These are phyloP conservation scores for Sphaerulina vaccinii DNA, from an alignment of 2,329 filamentous ascomycete genomes.

Conservation along the genomic window DNA sequence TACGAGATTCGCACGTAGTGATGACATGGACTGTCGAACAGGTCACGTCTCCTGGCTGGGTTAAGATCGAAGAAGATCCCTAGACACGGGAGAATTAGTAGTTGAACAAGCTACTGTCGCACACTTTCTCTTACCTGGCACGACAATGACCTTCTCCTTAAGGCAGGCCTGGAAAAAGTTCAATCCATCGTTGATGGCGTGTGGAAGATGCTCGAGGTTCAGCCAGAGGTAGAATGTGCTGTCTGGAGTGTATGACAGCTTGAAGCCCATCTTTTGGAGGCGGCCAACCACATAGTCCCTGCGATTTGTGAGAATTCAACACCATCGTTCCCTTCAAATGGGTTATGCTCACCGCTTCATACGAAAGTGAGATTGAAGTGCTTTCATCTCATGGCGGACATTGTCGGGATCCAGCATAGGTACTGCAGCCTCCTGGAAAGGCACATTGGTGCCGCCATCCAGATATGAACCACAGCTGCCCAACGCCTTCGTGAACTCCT, in stretches of 20 bases:
- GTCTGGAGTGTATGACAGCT: conserved; percentile 74
- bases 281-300: conserved; percentile 82
- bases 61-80: conserved; percentile 96
- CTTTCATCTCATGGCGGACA: conserved; percentile 82
- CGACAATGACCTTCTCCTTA: conserved; percentile 91
- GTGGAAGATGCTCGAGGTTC: conserved; percentile 64
- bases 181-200: conserved; percentile 83
- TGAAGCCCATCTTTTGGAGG: conserved; percentile 82
- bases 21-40: conserved; percentile 94
- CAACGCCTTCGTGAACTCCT: conserved; percentile 93
- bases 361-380: conserved; percentile 85
- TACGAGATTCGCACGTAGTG: conserved; percentile 84
- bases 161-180: conserved; percentile 97
- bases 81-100: neutral
- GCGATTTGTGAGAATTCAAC: too few relatives aligned
- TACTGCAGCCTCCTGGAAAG: conserved; percentile 91
- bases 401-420: conserved; percentile 85
- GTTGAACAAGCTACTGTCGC: neutral
- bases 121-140: conserved; percentile 61
- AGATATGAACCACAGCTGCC: conserved; percentile 91
- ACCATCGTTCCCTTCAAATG: too few relatives aligned
- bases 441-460: conserved; percentile 89
- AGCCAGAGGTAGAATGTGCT: conserved; percentile 93
- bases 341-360: too few relatives aligned
- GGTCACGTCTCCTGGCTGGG: conserved; percentile 79